Evolutionary conservation across 352 stramenopile species (phyloP).

Genomic region (Phytophthora meadii): DNA sequence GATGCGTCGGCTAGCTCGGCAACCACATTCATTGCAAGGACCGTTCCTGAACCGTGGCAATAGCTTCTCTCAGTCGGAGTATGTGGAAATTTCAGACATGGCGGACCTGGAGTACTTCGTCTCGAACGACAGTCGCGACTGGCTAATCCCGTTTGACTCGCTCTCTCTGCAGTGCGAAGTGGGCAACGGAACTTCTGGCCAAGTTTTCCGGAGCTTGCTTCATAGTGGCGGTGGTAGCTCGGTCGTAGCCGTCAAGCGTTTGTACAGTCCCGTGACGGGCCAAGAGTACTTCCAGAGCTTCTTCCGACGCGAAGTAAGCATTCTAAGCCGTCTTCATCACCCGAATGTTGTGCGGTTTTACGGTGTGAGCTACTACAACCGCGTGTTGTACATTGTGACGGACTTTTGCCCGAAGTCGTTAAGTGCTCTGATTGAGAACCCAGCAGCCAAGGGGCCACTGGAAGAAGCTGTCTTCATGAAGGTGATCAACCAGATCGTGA

Average conservation of each 20-base stretch:
- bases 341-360: conserved; percentile 92
- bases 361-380: conserved; percentile 91
- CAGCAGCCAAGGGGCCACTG: conserved; percentile 65
- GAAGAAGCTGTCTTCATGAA: conserved; percentile 82
- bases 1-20: conserved; percentile 79
- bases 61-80: conserved; percentile 84
- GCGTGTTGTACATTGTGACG: conserved; percentile 91
- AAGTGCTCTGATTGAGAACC: conserved; percentile 86
- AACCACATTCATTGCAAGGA: conserved; percentile 58
- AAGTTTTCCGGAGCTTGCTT: conserved; percentile 89
- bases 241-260: conserved; percentile 87
- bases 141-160: conserved; percentile 91
- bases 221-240: conserved; percentile 85
- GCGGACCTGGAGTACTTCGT: conserved; percentile 89
- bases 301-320: conserved; percentile 88
- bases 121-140: conserved; percentile 87
- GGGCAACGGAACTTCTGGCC: conserved; percentile 88
- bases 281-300: conserved; percentile 93
- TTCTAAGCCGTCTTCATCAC: conserved; percentile 88
- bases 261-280: conserved; percentile 88
- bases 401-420: conserved; percentile 89
- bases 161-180: conserved; percentile 88
- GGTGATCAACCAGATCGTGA: conserved; percentile 90
- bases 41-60: conserved; percentile 62
- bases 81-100: conserved; percentile 89